Evolutionary conservation across 345 rosid genomes (phyloP).

Genomic region (Ailanthus altissimus): DNA sequence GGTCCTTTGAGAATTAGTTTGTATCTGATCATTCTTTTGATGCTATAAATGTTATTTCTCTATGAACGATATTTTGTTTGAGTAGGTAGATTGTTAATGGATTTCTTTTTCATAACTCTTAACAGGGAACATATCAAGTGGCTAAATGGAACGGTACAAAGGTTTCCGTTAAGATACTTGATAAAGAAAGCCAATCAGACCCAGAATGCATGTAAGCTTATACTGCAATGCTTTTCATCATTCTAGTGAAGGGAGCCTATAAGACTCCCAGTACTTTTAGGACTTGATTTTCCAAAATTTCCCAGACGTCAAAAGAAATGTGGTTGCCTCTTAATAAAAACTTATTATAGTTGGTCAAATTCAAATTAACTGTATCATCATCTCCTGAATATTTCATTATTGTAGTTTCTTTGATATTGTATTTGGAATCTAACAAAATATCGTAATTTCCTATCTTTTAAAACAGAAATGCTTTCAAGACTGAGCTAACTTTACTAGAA

Average conservation of each 20-base stretch:
- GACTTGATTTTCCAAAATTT: background rate
- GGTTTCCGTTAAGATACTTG: conserved; percentile 88
- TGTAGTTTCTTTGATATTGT: background rate
- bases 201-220: conserved; percentile 61
- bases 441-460: conserved; percentile 15
- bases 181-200: conserved; percentile 65
- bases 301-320: background rate
- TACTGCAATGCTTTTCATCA: background rate
- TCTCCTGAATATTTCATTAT: background rate
- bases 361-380: background rate
- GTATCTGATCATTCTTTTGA: background rate
- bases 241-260: background rate
- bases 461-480: conserved; percentile 74
- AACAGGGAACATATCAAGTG: conserved; percentile 90
- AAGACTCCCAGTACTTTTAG: background rate
- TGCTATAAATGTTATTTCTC: background rate
- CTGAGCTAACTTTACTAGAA: conserved; percentile 81
- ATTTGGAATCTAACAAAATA: conserved; percentile 15
- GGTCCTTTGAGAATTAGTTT: background rate
- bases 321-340: background rate
- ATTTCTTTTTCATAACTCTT: background rate
- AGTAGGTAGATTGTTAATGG: background rate
- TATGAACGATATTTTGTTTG: background rate
- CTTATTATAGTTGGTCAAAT: background rate
- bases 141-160: conserved; percentile 99